Base-by-base conservation (phyloP, 176 grass and related monocot species). In the Bolboschoenus planiculmis region DNA sequence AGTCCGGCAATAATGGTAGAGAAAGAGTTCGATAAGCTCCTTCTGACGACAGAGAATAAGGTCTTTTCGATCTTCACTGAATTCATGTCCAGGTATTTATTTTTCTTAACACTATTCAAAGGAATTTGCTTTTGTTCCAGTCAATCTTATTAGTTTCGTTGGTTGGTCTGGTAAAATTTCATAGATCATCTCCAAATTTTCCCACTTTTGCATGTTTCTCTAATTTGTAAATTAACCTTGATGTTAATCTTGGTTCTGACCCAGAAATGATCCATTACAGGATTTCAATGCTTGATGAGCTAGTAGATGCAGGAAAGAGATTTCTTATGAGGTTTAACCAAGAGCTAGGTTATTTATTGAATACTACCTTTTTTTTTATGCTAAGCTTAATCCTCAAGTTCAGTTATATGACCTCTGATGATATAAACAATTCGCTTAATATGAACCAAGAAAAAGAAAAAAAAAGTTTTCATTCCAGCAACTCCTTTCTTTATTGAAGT, bases 251-350 rank as follows among this genome's bases (percentile, higher is more conserved):
- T 26, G 10, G 37, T 76, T 51, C 14, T 76, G 26, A 76, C 23
- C 26, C 36, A 80, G 15, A 58, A 23, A 39, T 39, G 23, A 80
- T 62, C 26, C 23, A 16, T 58, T 78, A 27, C 68, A 97, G 93
- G 48, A 58, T 88, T 51, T 37, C 93, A 65, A 68, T 55, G 20
- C 53, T 87, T 63, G 93, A 92, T 70, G 88, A 96, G 44, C 88
- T 91, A 37, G 90, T 82, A 43, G 90, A 87, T 61, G 39, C 67
- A 2, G 90, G 87, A 83, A 86, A 85, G 18, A 87, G 35, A 68
- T 86, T 91, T 85, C 88, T 93, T 58, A 50, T 37, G 18, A 84
- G 54, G 75, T 97, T 93, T 40, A 60, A 78, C 27, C 43, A 50
- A 64, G 83, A 84, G 60, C 74, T 93, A 34, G 93, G 93, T 97